Percentiles rank a stretch among this genome's conserved stretches.
Evolutionary conservation across 495 filamentous ascomycete genomes (phyloP).

Genomic region (Penicillium arizonense): DNA sequence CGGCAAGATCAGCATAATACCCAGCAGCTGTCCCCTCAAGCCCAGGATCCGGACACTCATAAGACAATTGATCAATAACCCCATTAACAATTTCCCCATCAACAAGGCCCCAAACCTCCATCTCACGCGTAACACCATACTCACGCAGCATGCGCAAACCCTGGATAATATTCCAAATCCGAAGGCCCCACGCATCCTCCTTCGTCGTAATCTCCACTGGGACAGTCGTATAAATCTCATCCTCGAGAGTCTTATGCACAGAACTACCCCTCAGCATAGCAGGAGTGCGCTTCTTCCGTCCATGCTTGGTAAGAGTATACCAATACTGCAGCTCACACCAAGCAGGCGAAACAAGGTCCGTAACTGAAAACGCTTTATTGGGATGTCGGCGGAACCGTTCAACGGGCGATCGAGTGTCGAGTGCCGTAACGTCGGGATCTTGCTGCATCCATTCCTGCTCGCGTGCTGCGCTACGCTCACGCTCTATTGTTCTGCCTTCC

Average conservation of each 20-base stretch:
- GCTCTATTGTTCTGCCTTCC: conserved; percentile 42
- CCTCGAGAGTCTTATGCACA: conserved; percentile 81
- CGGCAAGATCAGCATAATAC: conserved; percentile 35
- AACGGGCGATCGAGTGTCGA: conserved; percentile 55
- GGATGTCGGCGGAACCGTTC: conserved; percentile 78
- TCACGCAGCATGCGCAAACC: conserved; percentile 74
- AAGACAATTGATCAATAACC: conserved; percentile 84
- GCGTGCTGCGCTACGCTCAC: conserved; percentile 28
- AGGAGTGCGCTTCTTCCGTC: conserved; percentile 67
- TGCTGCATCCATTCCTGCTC: conserved; percentile 30
- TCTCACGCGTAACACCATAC: conserved; percentile 79
- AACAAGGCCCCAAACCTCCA: conserved; percentile 89
- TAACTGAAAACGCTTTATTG: conserved; percentile 81
- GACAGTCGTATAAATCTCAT: conserved; percentile 76
- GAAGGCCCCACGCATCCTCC: conserved; percentile 80
- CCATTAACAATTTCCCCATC: conserved; percentile 85
- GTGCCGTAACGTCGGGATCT: conserved; percentile 9
- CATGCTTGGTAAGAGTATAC: conserved; percentile 76
- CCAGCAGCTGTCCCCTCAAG: conserved; percentile 55
- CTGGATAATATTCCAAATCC: conserved; percentile 90
- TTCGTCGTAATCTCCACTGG: conserved; percentile 65
- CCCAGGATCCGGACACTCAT: conserved; percentile 67
- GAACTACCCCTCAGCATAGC: conserved; percentile 80
- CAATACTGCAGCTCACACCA: conserved; percentile 97
- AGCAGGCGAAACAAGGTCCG: conserved; percentile 80